Percentiles rank a stretch among this genome's conserved stretches.
Evolutionary conservation across 2,329 filamentous ascomycete genomes (phyloP).

Genomic region (Pseudogymnoascus sp.): DNA sequence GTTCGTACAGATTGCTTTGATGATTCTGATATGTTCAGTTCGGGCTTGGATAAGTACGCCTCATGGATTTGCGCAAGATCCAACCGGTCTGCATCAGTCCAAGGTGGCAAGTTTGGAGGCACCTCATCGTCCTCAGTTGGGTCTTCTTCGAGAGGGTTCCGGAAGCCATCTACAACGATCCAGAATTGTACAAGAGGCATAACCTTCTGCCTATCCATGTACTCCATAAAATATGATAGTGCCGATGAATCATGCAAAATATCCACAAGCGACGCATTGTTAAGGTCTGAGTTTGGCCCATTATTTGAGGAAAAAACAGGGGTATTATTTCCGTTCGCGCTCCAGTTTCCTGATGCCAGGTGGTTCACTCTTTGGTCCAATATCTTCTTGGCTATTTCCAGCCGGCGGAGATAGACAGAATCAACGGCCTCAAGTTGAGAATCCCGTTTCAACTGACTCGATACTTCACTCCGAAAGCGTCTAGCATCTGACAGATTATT

Average conservation of each 20-base stretch:
- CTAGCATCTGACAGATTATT: slow-evolving; percentile 89
- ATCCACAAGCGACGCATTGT: slow-evolving; percentile 70
- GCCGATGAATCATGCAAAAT: slow-evolving; percentile 85
- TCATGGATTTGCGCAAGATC: slow-evolving; percentile 90
- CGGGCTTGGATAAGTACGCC: slow-evolving; percentile 73
- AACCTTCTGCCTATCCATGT: slow-evolving; percentile 84
- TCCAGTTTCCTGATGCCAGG: slow-evolving; percentile 59
- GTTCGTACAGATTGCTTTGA: slow-evolving; percentile 62
- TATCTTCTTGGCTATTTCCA: slow-evolving; percentile 86
- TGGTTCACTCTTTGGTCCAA: slow-evolving; percentile 83
- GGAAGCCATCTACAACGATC: slow-evolving; percentile 94
- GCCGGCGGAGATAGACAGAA: slow-evolving; percentile 72
- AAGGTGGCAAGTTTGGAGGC: slow-evolving; percentile 54
- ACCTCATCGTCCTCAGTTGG: slow-evolving; percentile 57
- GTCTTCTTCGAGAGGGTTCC: slow-evolving; percentile 85
- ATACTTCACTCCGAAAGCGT: slow-evolving; percentile 82
- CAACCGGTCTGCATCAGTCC: slow-evolving; percentile 75
- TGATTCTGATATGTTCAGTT: slow-evolving; percentile 66
- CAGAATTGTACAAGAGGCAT: slow-evolving; percentile 95
- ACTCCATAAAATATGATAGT: slow-evolving; percentile 98
- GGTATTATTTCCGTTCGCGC: slow-evolving; percentile 19
- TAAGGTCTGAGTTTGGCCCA: slow-evolving; percentile 45
- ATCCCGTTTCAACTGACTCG: slow-evolving; percentile 85
- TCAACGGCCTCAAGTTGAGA: slow-evolving; percentile 71
- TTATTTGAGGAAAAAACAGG: neutral